These are phyloP conservation scores for Dactylellina parvicollis DNA, from an alignment of 2,329 filamentous ascomycete genomes.

Conservation along the genomic window DNA sequence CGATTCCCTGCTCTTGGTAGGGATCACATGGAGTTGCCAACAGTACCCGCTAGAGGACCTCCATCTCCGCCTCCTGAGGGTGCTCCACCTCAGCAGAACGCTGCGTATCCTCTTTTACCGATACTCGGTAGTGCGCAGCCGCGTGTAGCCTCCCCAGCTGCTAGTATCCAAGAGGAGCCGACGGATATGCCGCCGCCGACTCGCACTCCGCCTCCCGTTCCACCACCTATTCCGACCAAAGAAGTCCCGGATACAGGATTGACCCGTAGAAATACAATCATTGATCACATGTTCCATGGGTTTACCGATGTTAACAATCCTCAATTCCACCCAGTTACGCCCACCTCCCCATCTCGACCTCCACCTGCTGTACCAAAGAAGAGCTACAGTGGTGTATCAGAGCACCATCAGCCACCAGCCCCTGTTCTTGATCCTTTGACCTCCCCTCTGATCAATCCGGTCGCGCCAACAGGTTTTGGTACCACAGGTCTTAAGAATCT, in stretches of 20 bases:
- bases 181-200: conserved; percentile 26
- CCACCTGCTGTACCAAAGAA: conserved; percentile 68
- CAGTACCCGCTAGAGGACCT: conserved; percentile 10
- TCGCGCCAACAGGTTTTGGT: conserved; percentile 73
- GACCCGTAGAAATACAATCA: conserved; percentile 54
- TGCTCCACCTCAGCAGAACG: conserved; percentile 2
- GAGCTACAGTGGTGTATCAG: conserved; percentile 83
- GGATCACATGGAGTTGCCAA: conserved; percentile 24
- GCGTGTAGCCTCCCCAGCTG: conserved; percentile 13
- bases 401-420: conserved; percentile 77
- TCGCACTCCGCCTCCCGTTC: conserved; percentile 25
- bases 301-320: conserved; percentile 58
- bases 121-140: conserved; percentile 24
- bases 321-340: conserved; percentile 58
- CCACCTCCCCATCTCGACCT: conserved; percentile 62
- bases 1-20: conserved; percentile 55
- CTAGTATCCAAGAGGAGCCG: conserved; percentile 33
- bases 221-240: conserved; percentile 37
- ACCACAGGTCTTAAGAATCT: conserved; percentile 83
- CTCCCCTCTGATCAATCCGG: conserved; percentile 71
- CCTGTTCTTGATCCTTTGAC: conserved; percentile 75
- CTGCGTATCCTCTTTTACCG: conserved; percentile 34
- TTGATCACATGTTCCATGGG: conserved; percentile 58
- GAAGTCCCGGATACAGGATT: conserved; percentile 30
- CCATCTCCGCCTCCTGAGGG: conserved; percentile 30